Base-by-base conservation (phyloP, 306 rosid genomes). In the Trifolium pratense region DNA sequence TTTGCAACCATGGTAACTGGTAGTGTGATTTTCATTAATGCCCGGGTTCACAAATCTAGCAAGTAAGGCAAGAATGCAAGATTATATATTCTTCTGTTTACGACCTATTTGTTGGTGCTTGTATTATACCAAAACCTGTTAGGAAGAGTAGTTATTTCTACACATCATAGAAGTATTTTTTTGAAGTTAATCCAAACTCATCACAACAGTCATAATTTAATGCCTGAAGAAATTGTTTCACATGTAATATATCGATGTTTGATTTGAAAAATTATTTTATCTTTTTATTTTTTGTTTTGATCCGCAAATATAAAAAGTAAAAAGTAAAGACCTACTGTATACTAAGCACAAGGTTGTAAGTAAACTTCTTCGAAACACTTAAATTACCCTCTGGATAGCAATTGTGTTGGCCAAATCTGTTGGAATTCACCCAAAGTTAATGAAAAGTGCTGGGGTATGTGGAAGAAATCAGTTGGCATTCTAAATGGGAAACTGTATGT, bases 11-110 rank as follows among this genome's bases (percentile, higher is more conserved):
- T 26, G 25, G 25, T 29, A 29, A 29, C 32, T n/a, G 77, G 43
- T 36, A 32, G 64, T 49, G 72, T 64, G 59, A 26, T 66, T 57
- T 26, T 40, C 31, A 58, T 64, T 61, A 65, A 55, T 58, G 72
- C 71, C 71, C 63, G 29, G 75, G 53, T 58, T 7, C 34, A 11
- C 70, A 13, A 13, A 23, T 65, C 48, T 70, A 65, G 66, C 25
- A 36, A 18, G 53, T 39, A 20, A 11, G 68, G 66, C 25, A 36
- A 18, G 53, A 29, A 20, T 11, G 68, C 66, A 29, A 21, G n/a
- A 68, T 23, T 16, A 29, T 29, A 29, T 29, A 66, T 56, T 70
- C 48, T 63, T 66, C 26, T 70, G 51, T 46, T 46, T 46, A 17
- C 65, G 26, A 32, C 20, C 21, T 13, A 32, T 32, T 29, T 48